Base-by-base conservation (phyloP, 331 rosid species). In the Dryas integrifolia region DNA sequence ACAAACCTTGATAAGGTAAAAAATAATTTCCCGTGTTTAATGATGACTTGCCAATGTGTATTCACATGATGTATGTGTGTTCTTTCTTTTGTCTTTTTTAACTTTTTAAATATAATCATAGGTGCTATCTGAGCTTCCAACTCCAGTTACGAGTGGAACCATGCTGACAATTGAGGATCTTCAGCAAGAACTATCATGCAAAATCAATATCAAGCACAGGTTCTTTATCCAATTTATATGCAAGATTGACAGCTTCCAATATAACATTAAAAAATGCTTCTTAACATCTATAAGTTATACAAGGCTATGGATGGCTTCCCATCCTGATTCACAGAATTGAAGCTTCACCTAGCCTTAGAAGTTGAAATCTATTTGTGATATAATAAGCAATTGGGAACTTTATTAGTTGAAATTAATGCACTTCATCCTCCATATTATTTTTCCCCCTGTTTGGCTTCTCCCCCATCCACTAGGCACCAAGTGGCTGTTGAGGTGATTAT, bases 201-300 rank as follows among this genome's bases (percentile, higher is more conserved):
- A 77, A 73, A 87, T 95, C 82, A 89, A 90, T 74, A 85, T 95
- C 77, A 95, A 88, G 76, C 98, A 95, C 80, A 92, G 99, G 99
- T 95, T 73, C 41, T 58, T 46, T 7, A 14, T 68, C 64, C 35
- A 39, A n/a, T 41, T 60, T 63, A 7, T 39, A 24, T 26, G 48
- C 73, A 69, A 69, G 21, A 41, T 70, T 24, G 43, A 65, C 46
- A 67, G 71, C 45, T 46, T 14, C 15, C 26, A 24, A 26, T 39
- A 60, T n/a, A 16, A 45, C 18, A 58, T 58, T 46, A 18, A 9
- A 44, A 5, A 9, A 26, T 72, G 13, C 76, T 26, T 35, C 46
- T 45, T 26, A 46, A 26, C 10, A 57, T 72, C 35, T 7, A 3
- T 35, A n/a, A 46, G 40, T 41, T 8, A 21, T 43, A 53, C 63